Evolutionary conservation across 2,329 filamentous ascomycete species (phyloP), one percentile per base, ranked within the genome.

Genomic region (Sphaerostilbella broomeana): DNA sequence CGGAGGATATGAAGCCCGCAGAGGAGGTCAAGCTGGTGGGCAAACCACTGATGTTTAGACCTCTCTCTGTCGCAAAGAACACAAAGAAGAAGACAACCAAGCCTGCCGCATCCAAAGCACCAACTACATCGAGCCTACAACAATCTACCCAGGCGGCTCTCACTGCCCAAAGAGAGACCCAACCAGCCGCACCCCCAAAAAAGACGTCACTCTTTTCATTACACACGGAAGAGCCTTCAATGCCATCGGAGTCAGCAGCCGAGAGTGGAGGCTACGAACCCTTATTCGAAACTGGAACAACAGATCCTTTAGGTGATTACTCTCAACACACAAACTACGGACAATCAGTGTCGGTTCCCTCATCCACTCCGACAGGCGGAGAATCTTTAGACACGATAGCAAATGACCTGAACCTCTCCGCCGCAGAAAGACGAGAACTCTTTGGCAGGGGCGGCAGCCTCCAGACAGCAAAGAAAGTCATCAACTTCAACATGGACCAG

Each of bases 11-110:
- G 52, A 77, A 78, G 52, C 62, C 72, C 18, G 73, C 72, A n/a
- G 69, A 75, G 2, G 77, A 82, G 42, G 73, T 83, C 12, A 82
- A 85, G 62, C 62, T 84, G 11, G 75, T 81, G 2, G 85, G 84
- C 15, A 92, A 89, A 51, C 78, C 87, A 10, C 77, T 89, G 60
- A 85, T 87, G 77, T 95, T 97, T 61, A 84, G 81, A 56, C 90
- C 90, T 4, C 68, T 95, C 25, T 95, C 89, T 1, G 88, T 95
- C 11, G 77, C 81, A 12, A 75, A 86, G 45, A 86, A 83, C 47
- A 72, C 75, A 47, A 87, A 84, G 64, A 86, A 82, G 64, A 66
- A 69, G 42, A 58, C 59, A 4, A 6, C 30, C 25, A 58, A 61
- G 17, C 38, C 52, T 4, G 44, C 42, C 9, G 47, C 36, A 11